Percentiles rank a stretch among this genome's conserved stretches.
Conservation (phyloP, 164 flowering plant species). For the Vitis riparia region DNA sequence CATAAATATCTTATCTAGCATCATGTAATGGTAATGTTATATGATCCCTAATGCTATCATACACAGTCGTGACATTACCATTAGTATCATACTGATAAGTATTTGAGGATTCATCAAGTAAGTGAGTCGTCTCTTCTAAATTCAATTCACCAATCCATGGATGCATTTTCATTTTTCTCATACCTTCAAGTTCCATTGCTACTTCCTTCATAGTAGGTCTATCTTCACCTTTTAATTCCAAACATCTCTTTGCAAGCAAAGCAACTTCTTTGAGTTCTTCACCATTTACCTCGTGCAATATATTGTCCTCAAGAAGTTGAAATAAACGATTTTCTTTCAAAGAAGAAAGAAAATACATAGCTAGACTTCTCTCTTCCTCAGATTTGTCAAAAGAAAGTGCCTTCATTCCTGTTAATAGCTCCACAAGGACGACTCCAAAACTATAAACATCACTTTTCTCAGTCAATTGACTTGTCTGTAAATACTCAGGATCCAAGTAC, state of each 20-base stretch:
- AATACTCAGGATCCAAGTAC: slow-evolving; percentile 45
- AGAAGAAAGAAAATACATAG: slow-evolving; percentile 20
- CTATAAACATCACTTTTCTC: slow-evolving; percentile 44
- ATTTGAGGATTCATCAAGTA: too few relatives aligned
- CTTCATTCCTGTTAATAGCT: slow-evolving; percentile 36
- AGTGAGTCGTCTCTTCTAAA: neutral
- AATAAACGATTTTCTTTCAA: slow-evolving; percentile 8
- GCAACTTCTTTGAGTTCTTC: slow-evolving; percentile 18
- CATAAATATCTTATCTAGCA: too few relatives aligned
- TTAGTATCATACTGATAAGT: too few relatives aligned
- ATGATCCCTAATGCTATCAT: too few relatives aligned
- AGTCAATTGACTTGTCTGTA: slow-evolving; percentile 33
- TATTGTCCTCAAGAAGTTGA: slow-evolving; percentile 7
- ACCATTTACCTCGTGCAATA: neutral
- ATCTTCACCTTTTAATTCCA: too few relatives aligned
- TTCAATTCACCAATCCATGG: neutral
- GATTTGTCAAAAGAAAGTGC: slow-evolving; percentile 11
- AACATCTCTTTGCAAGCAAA: slow-evolving; percentile 1
- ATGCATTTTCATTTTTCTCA: neutral
- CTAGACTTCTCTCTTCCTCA: slow-evolving; percentile 18
- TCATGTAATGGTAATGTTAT: too few relatives aligned
- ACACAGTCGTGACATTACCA: neutral
- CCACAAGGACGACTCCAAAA: slow-evolving; percentile 47
- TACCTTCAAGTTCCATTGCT: too few relatives aligned
- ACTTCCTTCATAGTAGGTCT: too few relatives aligned